These are phyloP conservation scores for Cyclostephanos tholiformis DNA, from an alignment of 108 stramenopile species.

Conservation along the genomic window DNA sequence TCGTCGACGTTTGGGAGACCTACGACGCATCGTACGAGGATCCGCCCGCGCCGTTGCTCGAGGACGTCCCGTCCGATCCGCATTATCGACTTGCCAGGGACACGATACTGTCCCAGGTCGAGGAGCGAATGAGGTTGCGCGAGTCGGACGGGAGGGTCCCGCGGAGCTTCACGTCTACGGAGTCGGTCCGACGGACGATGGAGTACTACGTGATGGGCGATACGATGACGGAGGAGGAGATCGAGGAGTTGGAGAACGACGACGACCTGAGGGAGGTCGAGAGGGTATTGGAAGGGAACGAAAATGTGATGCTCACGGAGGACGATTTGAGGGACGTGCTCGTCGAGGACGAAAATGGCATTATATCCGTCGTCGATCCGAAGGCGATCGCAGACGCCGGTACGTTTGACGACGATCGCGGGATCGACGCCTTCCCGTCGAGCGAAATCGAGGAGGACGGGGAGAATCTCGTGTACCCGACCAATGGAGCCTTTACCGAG, in stretches of 20 bases:
- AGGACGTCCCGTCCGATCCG: conserved; percentile 38
- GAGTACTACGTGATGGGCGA: conserved; percentile 34
- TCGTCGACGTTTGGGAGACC: conserved; percentile 41
- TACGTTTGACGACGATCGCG: conserved; percentile 42
- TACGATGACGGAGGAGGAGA: conserved; percentile 48
- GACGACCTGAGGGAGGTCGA: conserved; percentile 33
- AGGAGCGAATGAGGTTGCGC: conserved; percentile 26
- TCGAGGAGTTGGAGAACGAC: conserved; percentile 28
- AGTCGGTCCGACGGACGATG: conserved; percentile 21
- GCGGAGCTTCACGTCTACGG: conserved; percentile 16
- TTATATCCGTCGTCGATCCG: conserved; percentile 19
- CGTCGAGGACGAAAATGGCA: conserved; percentile 49
- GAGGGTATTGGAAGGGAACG: conserved; percentile 19
- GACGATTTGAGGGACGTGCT: conserved; percentile 58
- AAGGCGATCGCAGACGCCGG: conserved; percentile 27
- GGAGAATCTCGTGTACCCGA: conserved; percentile 43
- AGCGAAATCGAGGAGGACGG: conserved; percentile 33
- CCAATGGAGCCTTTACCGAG: conserved; percentile 50
- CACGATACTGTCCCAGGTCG: conserved; percentile 32
- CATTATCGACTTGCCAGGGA: conserved; percentile 32
- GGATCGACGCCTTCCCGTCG: conserved; percentile 68
- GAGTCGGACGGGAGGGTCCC: conserved; percentile 31
- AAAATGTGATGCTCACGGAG: conserved; percentile 39
- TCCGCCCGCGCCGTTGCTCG: conserved; percentile 27
- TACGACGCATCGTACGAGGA: conserved; percentile 44